Evolutionary conservation across 2,329 filamentous ascomycete genomes (phyloP).

Genomic region (Alternaria dauci): DNA sequence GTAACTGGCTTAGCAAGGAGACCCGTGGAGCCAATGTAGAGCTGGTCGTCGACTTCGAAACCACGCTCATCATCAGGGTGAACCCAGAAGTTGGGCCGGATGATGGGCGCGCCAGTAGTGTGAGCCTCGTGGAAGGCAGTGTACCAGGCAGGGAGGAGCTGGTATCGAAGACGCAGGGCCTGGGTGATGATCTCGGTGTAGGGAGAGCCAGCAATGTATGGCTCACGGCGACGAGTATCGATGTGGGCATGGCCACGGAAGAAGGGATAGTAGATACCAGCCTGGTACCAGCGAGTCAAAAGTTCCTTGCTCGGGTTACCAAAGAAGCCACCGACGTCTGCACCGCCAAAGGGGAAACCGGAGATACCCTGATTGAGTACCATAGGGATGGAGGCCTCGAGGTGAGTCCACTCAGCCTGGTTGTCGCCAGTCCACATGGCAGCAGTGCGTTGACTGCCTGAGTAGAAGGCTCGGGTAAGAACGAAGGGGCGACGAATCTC

Average conservation of each 20-base stretch:
- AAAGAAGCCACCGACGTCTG: conserved; percentile 97
- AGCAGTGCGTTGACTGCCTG: conserved; percentile 86
- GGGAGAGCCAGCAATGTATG: conserved; percentile 85
- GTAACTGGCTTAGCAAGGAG: conserved; percentile 93
- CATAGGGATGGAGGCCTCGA: conserved; percentile 93
- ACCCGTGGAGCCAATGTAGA: conserved; percentile 88
- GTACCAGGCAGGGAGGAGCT: conserved; percentile 92
- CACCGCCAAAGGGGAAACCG: conserved; percentile 92
- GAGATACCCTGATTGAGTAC: conserved; percentile 89
- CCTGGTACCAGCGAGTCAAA: conserved; percentile 93
- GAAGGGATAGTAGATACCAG: conserved; percentile 96
- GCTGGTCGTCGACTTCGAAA: conserved; percentile 90
- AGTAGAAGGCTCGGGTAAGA: conserved; percentile 89
- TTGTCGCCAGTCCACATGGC: conserved; percentile 99
- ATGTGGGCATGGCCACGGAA: conserved; percentile 98
- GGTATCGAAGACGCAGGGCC: conserved; percentile 87
- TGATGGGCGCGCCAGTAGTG: conserved; percentile 81
- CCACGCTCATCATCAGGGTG: conserved; percentile 86
- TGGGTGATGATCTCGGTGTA: conserved; percentile 87
- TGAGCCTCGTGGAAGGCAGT: conserved; percentile 94
- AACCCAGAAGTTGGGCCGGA: conserved; percentile 92
- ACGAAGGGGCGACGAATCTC: conserved; percentile 88
- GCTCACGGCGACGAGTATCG: conserved; percentile 91
- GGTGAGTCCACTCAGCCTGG: conserved; percentile 88
- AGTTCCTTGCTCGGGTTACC: conserved; percentile 95